Evolutionary conservation across 1,284 basidiomycete species (phyloP).

Genomic region (Puccinia horiana): DNA sequence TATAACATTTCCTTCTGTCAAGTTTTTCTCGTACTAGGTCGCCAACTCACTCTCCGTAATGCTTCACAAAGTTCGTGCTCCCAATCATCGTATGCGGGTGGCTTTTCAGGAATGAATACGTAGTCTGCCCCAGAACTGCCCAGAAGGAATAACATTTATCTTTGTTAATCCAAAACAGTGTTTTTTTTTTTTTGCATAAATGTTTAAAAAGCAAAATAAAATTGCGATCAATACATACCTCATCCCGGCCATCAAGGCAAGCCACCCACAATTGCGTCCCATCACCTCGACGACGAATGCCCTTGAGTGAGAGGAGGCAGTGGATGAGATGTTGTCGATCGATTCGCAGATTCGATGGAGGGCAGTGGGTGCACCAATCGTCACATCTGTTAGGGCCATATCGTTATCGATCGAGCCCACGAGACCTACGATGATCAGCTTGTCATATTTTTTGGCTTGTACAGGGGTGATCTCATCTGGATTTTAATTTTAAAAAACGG

Average conservation of each 20-base stretch:
- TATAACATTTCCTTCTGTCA: not conserved
- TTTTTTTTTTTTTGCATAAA: not conserved
- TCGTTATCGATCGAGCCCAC: slow-evolving; percentile 99
- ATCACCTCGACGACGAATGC: slow-evolving; percentile 99
- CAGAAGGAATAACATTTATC: not conserved
- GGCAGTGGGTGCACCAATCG: slow-evolving; percentile 93
- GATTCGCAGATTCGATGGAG: slow-evolving; percentile 95
- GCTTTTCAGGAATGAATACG: slow-evolving; percentile 92
- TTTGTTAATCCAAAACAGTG: not conserved
- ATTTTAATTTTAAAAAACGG: not conserved
- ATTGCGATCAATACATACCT: slow-evolving; percentile 62
- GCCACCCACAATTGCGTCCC: slow-evolving; percentile 97
- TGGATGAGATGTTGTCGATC: slow-evolving; percentile 97
- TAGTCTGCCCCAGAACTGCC: slow-evolving; percentile 87
- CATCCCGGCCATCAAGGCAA: slow-evolving; percentile 88
- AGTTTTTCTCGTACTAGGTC: slow-evolving; percentile 14
- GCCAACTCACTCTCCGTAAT: slow-evolving; percentile 68
- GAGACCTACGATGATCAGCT: slow-evolving; percentile 93
- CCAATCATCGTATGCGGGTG: slow-evolving; percentile 78
- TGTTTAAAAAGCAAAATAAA: not conserved
- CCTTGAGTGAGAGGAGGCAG: slow-evolving; percentile 89
- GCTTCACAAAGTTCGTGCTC: slow-evolving; percentile 87
- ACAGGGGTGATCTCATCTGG: slow-evolving; percentile 73
- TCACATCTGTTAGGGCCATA: slow-evolving; percentile 95
- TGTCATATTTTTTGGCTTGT: slow-evolving; percentile 71